Evolutionary conservation across 2,329 filamentous ascomycete species (phyloP).

Genomic region (Epichloe gansuensis): DNA sequence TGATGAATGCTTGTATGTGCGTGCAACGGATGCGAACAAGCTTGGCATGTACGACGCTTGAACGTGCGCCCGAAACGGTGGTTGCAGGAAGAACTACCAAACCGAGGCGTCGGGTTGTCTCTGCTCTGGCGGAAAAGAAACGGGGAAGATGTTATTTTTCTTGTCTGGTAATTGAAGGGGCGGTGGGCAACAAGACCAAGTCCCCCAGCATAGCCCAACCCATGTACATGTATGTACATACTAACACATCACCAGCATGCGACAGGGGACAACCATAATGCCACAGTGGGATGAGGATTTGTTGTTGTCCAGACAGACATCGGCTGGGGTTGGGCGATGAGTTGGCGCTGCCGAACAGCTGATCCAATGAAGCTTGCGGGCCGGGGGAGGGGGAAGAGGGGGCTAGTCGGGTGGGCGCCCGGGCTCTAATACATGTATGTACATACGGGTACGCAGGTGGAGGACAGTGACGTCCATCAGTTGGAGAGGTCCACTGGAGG

Average conservation of each 20-base stretch:
- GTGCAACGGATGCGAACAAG: not conserved
- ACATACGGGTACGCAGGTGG: constrained; percentile 6
- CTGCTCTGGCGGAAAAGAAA: not conserved
- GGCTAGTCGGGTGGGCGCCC: constrained; percentile 8
- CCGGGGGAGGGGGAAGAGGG: constrained; percentile 15
- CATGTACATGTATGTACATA: not conserved
- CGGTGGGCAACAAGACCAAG: not conserved
- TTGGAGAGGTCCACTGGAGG: not conserved
- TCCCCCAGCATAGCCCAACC: not conserved
- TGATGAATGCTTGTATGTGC: not conserved
- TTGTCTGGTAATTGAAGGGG: not conserved
- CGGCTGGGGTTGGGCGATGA: constrained; percentile 20
- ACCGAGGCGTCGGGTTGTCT: not conserved
- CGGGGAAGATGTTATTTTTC: not conserved
- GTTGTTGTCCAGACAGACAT: constrained; percentile 5
- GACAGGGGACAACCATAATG: not conserved
- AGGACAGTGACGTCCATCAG: constrained; percentile 1
- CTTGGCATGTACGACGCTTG: not conserved
- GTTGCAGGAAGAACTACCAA: not conserved
- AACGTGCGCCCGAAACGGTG: not conserved
- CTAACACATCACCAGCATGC: not conserved
- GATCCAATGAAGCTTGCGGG: constrained; percentile 21
- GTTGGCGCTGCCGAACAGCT: constrained; percentile 25
- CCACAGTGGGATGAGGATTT: constrained; percentile 1
- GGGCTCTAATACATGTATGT: not conserved